Conservation (phyloP, 805 yeast species). For the Candida manassasensis region DNA sequence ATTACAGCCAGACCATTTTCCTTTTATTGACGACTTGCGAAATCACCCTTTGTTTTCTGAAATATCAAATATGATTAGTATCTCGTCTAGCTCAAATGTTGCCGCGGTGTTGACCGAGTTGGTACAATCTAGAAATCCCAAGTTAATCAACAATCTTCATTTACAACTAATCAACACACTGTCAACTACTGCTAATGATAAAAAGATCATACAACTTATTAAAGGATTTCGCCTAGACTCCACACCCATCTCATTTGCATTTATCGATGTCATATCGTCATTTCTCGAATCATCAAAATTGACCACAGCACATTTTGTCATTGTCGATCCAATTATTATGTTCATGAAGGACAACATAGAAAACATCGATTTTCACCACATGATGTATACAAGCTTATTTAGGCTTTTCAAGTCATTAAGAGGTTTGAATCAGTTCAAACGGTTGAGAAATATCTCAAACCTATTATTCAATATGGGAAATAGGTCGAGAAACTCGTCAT, state of each 20-base stretch:
- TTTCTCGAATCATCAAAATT: neutral
- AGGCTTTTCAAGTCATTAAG: conserved; percentile 12
- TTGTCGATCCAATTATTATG: conserved; percentile 6
- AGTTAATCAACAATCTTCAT: conserved; percentile 2
- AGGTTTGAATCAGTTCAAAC: conserved; percentile 26
- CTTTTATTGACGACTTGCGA: conserved; percentile 9
- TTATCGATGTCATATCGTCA: neutral
- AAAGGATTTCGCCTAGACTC: neutral
- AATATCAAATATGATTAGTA: neutral
- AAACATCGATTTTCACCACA: neutral
- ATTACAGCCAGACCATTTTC: conserved; percentile 3
- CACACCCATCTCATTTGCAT: conserved; percentile 3
- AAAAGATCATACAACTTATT: neutral
- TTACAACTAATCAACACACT: conserved; percentile 2
- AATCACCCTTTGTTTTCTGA: conserved; percentile 1
- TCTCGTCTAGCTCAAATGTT: conserved; percentile 1
- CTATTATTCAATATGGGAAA: conserved; percentile 39
- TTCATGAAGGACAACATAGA: conserved; percentile 5
- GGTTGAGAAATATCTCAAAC: conserved; percentile 45
- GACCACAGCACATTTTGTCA: conserved; percentile 5
- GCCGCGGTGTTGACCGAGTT: conserved; percentile 6
- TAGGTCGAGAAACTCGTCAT: conserved; percentile 10
- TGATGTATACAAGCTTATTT: neutral
- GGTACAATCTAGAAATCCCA: conserved; percentile 2
- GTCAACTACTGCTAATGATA: neutral